Evolutionary conservation across 768 basidiomycete species (phyloP).

Genomic region (Dioszegia aurantiaca): DNA sequence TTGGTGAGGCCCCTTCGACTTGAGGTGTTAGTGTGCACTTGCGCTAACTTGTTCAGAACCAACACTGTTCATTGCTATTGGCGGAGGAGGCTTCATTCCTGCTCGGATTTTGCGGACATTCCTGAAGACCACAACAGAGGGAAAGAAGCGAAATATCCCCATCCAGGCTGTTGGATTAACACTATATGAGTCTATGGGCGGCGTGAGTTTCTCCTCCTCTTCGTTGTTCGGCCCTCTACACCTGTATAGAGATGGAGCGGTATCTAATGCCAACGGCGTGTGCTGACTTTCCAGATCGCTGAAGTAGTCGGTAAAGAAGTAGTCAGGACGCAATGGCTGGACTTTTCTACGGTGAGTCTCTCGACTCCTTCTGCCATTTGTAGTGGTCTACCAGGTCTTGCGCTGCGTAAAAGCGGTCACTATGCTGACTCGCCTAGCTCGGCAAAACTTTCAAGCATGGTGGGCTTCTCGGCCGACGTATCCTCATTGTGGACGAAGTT

Average conservation of each 20-base stretch:
- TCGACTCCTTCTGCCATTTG: constrained; percentile 11
- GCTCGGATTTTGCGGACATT: constrained; percentile 83
- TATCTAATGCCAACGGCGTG: too few species aligned
- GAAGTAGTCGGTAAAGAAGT: constrained; percentile 61
- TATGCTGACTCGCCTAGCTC: constrained; percentile 27
- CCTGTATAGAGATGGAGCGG: too few species aligned
- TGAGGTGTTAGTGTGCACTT: not conserved
- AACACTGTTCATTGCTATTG: constrained; percentile 49
- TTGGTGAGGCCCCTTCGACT: constrained; percentile 55
- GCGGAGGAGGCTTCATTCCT: constrained; percentile 80
- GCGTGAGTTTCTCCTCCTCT: constrained; percentile 55
- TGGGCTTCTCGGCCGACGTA: constrained; percentile 72
- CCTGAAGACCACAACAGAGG: constrained; percentile 61
- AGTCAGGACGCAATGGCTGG: constrained; percentile 91
- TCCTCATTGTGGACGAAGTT: constrained; percentile 68
- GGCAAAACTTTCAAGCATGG: constrained; percentile 45
- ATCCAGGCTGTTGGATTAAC: constrained; percentile 96
- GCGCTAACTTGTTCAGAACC: constrained; percentile 27
- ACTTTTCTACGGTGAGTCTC: constrained; percentile 53
- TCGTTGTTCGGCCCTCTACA: too few species aligned
- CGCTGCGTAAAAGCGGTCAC: not conserved
- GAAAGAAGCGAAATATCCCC: constrained; percentile 69
- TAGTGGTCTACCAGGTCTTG: constrained; percentile 7
- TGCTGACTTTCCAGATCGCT: constrained; percentile 28
- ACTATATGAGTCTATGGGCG: constrained; percentile 84